phyloP scores from a whole-genome alignment of 768 basidiomycete genomes.

The Auriculariales sp. region DNA sequence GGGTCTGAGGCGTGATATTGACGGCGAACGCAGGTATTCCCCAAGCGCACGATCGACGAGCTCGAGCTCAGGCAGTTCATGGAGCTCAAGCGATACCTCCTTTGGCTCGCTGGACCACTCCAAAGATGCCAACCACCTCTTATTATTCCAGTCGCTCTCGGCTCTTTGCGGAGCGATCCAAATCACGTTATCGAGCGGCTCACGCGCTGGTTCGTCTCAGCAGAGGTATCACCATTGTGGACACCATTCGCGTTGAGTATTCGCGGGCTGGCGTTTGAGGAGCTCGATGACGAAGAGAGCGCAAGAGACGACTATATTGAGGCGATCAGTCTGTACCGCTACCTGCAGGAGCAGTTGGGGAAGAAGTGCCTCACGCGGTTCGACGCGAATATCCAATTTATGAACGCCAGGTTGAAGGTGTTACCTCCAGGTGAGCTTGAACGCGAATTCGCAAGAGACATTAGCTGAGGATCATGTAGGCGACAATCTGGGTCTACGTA shows the following conservation, averaged over 20 bases:
- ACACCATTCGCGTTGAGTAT: constrained; percentile 7
- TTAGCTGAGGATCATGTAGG: too few species aligned
- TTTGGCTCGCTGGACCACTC: neutral
- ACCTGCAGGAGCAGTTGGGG: constrained; percentile 6
- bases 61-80: too few species aligned
- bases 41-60: too few species aligned
- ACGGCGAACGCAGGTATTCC: too few species aligned
- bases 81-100: neutral
- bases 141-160: constrained; percentile 5
- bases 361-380: constrained; percentile 5
- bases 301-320: constrained; percentile 6
- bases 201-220: constrained; percentile 6
- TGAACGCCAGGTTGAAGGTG: constrained; percentile 4
- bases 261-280: constrained; percentile 7
- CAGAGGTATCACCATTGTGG: constrained; percentile 6
- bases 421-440: constrained; percentile 2
- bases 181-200: constrained; percentile 6
- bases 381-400: constrained; percentile 7
- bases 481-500: too few species aligned
- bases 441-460: too few species aligned
- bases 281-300: constrained; percentile 6
- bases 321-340: constrained; percentile 5
- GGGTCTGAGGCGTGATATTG: too few species aligned
- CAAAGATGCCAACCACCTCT: constrained; percentile 1
- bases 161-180: constrained; percentile 5